Evolutionary conservation across 805 yeast species (phyloP).

Genomic region (Candida pini): DNA sequence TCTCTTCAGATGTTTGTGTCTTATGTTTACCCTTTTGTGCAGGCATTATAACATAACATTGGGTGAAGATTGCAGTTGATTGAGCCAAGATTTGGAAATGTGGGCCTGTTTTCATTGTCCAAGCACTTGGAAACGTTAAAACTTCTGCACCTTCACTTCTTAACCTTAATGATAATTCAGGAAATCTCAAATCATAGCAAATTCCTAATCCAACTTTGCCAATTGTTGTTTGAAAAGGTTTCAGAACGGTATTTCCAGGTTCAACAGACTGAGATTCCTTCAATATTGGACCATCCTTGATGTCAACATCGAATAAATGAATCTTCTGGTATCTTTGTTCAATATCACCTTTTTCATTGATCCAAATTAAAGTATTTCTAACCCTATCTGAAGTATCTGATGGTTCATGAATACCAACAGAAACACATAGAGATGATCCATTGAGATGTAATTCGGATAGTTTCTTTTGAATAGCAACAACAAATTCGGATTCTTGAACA

Average conservation of each 20-base stretch:
- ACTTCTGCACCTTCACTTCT: conserved; percentile 70
- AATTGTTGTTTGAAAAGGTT: conserved; percentile 53
- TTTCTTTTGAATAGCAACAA: conserved; percentile 39
- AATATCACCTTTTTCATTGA: conserved; percentile 59
- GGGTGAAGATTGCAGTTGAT: conserved; percentile 86
- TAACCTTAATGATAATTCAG: conserved; percentile 66
- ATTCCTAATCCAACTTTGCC: conserved; percentile 68
- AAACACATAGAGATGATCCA: conserved; percentile 51
- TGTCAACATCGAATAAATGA: conserved; percentile 85
- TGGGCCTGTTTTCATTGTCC: conserved; percentile 88
- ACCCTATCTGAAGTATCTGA: conserved; percentile 42
- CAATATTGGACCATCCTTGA: conserved; percentile 74
- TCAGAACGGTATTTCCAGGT: conserved; percentile 54
- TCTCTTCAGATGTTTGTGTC: conserved; percentile 36
- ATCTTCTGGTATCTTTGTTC: conserved; percentile 72
- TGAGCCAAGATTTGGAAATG: conserved; percentile 82
- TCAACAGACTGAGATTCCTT: conserved; percentile 77
- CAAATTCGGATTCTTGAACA: conserved; percentile 36
- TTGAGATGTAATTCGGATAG: conserved; percentile 33
- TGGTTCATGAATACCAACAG: conserved; percentile 90
- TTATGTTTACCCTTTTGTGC: conserved; percentile 82
- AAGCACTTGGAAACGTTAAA: conserved; percentile 84
- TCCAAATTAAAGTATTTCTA: conserved; percentile 69
- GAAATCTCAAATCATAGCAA: conserved; percentile 86
- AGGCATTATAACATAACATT: conserved; percentile 81